A percentile compares a stretch with the other conserved stretches of the same genome.
phyloP scores from a whole-genome alignment of 164 flowering plant genomes.

The Akebia trifoliata region DNA sequence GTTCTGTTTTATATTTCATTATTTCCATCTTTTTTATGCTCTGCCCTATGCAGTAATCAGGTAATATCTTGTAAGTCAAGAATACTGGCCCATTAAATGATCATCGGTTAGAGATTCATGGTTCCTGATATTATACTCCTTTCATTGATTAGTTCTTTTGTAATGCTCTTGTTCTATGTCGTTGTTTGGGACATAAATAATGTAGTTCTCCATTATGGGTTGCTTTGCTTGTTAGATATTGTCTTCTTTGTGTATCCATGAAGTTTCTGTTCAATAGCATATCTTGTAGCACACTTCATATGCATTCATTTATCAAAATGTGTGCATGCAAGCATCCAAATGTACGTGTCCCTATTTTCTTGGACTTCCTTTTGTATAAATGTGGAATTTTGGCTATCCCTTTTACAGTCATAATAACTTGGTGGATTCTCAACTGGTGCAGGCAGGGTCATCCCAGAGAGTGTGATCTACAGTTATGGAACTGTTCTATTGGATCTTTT shows the following conservation, averaged over 20 bases:
- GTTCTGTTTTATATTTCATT: too few species aligned
- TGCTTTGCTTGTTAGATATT: too few species aligned
- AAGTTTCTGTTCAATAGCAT: too few species aligned
- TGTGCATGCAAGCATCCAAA: neutral
- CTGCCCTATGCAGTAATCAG: neutral
- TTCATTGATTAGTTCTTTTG: neutral
- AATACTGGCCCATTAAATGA: neutral
- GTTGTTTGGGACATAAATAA: neutral
- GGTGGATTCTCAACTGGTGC: conserved; percentile 22
- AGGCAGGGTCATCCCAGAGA: conserved; percentile 93
- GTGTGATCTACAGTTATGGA: conserved; percentile 94
- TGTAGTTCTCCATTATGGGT: neutral
- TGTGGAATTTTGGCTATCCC: too few species aligned
- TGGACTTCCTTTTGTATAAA: neutral
- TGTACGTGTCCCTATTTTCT: neutral
- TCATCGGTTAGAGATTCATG: neutral
- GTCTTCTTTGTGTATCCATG: too few species aligned
- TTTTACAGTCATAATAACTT: neutral
- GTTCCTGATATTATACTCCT: neutral
- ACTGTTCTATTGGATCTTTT: conserved; percentile 82
- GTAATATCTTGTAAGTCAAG: too few species aligned
- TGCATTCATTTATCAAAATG: neutral
- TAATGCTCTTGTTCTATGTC: too few species aligned
- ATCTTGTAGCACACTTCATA: too few species aligned
- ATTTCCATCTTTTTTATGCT: neutral